phyloP scores from a whole-genome alignment of 257 asterid genomes.

The Capsicum chinense region DNA sequence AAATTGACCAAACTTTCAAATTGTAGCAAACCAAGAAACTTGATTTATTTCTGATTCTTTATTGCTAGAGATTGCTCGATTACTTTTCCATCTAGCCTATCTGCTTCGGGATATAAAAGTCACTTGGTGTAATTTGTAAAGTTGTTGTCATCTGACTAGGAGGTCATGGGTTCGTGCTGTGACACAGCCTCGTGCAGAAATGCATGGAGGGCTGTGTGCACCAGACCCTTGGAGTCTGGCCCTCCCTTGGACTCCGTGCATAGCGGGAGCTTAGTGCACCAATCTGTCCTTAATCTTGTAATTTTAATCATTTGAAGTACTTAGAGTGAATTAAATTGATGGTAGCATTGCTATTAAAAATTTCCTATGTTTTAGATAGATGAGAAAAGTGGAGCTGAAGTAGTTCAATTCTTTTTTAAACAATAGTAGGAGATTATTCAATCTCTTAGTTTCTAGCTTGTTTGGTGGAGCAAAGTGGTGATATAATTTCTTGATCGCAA shows the following conservation, averaged over 20 bases:
- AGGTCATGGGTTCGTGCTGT: background rate
- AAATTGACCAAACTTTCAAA: background rate
- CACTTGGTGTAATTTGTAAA: background rate
- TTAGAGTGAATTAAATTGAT: background rate
- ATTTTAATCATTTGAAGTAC: background rate
- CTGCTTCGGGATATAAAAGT: constrained; percentile 1
- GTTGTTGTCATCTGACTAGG: background rate
- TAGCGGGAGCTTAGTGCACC: too few species aligned
- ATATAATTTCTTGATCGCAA: background rate
- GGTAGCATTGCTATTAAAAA: background rate
- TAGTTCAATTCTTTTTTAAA: background rate
- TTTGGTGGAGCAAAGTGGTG: background rate
- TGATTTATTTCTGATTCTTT: background rate
- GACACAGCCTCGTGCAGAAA: background rate
- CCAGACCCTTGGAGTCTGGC: too few species aligned
- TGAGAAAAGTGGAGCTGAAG: background rate
- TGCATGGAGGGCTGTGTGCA: background rate
- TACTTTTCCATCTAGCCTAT: background rate
- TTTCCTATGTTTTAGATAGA: background rate
- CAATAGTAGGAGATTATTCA: background rate
- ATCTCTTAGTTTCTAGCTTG: constrained; percentile 2
- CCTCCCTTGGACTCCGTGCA: too few species aligned
- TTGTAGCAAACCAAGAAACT: background rate
- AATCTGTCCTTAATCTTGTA: too few species aligned
- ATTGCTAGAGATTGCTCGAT: background rate